phyloP scores from a whole-genome alignment of 148 eudicot genomes.

The Drosera capensis region DNA sequence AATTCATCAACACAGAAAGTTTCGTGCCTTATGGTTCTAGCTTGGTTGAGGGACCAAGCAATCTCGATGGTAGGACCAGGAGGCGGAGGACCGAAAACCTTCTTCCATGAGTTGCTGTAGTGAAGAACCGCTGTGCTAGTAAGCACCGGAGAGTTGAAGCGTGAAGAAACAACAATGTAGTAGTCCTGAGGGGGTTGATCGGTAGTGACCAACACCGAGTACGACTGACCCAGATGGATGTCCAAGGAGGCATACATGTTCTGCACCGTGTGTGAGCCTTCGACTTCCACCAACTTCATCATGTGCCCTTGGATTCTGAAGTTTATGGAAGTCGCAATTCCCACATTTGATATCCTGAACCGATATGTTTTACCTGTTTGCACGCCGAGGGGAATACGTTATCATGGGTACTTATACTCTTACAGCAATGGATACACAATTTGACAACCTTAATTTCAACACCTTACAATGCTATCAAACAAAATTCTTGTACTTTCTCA shows the following conservation, averaged over 20 bases:
- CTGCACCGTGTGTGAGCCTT: slow-evolving; percentile 90
- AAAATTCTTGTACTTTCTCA: not conserved
- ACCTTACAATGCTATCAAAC: not conserved
- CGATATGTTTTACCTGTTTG: slow-evolving; percentile 77
- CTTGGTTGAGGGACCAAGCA: slow-evolving; percentile 59
- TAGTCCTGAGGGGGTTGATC: slow-evolving; percentile 70
- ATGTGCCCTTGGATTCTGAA: slow-evolving; percentile 88
- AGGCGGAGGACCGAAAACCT: slow-evolving; percentile 61
- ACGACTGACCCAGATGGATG: slow-evolving; percentile 83
- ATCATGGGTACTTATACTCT: too few relatives aligned
- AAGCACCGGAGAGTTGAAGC: slow-evolving; percentile 60
- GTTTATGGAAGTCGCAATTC: slow-evolving; percentile 62
- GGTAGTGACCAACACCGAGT: slow-evolving; percentile 70
- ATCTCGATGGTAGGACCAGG: slow-evolving; percentile 63
- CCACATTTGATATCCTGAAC: slow-evolving; percentile 90
- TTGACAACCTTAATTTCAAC: not conserved
- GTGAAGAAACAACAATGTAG: slow-evolving; percentile 60
- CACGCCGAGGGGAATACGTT: not conserved
- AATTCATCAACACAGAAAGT: not conserved
- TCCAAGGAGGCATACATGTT: slow-evolving; percentile 53
- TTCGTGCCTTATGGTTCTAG: slow-evolving; percentile 54
- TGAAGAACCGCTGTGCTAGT: slow-evolving; percentile 70
- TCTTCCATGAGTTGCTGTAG: slow-evolving; percentile 53
- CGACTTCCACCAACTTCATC: slow-evolving; percentile 72
- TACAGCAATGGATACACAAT: not conserved